These are phyloP conservation scores for Russula griseocarnosa DNA, from an alignment of 768 basidiomycete genomes.

Conservation along the genomic window DNA sequence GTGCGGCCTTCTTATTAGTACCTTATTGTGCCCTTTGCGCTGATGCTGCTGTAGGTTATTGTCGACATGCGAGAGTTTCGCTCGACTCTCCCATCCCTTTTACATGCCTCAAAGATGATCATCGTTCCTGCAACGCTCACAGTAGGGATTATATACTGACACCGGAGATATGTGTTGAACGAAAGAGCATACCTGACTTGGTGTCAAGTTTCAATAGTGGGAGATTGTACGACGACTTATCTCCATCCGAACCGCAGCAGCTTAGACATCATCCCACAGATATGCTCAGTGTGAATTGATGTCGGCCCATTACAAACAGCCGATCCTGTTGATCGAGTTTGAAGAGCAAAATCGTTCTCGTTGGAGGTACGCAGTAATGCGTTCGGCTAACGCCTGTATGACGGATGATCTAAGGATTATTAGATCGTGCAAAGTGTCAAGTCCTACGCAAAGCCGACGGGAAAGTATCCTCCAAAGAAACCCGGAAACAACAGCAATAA, in stretches of 20 bases:
- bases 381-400: background rate
- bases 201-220: constrained; percentile 93
- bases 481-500: constrained; percentile 34
- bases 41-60: constrained; percentile 57
- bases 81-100: constrained; percentile 82
- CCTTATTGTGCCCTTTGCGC: no score
- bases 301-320: constrained; percentile 93
- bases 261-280: constrained; percentile 40
- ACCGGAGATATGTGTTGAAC: constrained; percentile 93
- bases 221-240: constrained; percentile 59
- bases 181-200: constrained; percentile 91
- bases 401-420: background rate
- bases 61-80: constrained; percentile 97
- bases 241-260: constrained; percentile 24
- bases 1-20: constrained; percentile 36
- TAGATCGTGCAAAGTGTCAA: constrained; percentile 65
- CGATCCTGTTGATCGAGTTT: constrained; percentile 91
- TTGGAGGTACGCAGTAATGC: constrained; percentile 56
- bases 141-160: constrained; percentile 92
- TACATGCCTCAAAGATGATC: constrained; percentile 75
- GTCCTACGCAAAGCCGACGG: constrained; percentile 56
- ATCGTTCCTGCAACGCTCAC: constrained; percentile 91
- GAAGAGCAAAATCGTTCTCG: constrained; percentile 93
- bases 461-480: constrained; percentile 56
- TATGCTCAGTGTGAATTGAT: constrained; percentile 97